A percentile compares a stretch with the other conserved stretches of the same genome.
Conservation (phyloP, 1,139 yeast genomes). For the Kodamaea sp. region DNA sequence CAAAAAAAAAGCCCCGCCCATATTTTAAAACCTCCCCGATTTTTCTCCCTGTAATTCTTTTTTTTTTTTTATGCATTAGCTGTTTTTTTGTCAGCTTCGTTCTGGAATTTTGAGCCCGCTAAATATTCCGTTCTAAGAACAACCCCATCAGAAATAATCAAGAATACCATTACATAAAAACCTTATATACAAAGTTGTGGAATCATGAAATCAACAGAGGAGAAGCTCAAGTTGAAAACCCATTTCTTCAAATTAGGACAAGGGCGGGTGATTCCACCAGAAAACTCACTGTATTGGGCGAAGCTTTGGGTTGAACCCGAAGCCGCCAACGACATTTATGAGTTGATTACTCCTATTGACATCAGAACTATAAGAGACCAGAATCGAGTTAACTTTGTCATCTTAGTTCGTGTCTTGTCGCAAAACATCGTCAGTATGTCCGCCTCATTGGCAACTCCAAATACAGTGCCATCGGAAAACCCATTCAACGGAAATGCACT, state of each 20-base stretch:
- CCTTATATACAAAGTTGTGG: background rate
- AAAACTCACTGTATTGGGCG: slow-evolving; percentile 52
- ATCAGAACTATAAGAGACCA: slow-evolving; percentile 56
- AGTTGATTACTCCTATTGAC: slow-evolving; percentile 50
- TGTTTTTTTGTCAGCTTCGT: too few species aligned
- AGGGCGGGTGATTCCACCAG: slow-evolving; percentile 41
- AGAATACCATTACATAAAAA: too few species aligned
- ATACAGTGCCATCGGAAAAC: background rate
- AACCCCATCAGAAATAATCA: too few species aligned
- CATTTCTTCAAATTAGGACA: slow-evolving; percentile 66
- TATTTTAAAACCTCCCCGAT: too few species aligned
- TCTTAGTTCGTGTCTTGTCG: slow-evolving; percentile 45
- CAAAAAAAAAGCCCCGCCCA: too few species aligned
- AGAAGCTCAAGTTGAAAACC: slow-evolving; percentile 56
- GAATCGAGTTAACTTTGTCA: slow-evolving; percentile 53
- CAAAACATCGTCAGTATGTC: slow-evolving; percentile 24
- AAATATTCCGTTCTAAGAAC: too few species aligned
- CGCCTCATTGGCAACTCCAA: background rate
- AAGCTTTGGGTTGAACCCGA: slow-evolving; percentile 32
- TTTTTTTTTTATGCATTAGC: too few species aligned
- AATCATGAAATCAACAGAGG: slow-evolving; percentile 69
- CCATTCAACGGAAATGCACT: slow-evolving; percentile 4
- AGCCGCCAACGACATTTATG: slow-evolving; percentile 43
- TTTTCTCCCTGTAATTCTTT: too few species aligned
- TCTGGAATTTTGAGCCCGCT: too few species aligned